Percentiles rank a stretch among this genome's conserved stretches.
Conservation (phyloP, 2,329 filamentous ascomycete genomes). For the Fusarium anguioides region DNA sequence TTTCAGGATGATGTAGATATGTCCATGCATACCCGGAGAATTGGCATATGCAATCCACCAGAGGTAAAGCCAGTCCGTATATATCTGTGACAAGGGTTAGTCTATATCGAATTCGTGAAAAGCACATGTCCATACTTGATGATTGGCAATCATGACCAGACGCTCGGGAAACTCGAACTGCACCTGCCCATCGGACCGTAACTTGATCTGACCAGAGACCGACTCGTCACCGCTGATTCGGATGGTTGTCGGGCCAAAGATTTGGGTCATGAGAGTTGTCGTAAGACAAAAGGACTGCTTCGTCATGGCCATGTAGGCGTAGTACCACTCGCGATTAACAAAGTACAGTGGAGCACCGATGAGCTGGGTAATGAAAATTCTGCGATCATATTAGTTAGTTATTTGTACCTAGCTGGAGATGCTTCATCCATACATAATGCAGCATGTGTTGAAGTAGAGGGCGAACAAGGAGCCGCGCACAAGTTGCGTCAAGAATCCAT, state of each 20-base stretch:
- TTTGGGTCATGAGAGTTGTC: slow-evolving; percentile 82
- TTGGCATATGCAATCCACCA: slow-evolving; percentile 95
- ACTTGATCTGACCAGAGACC: slow-evolving; percentile 78
- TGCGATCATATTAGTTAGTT: slow-evolving; percentile 48
- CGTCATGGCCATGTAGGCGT: slow-evolving; percentile 87
- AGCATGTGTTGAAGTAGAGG: slow-evolving; percentile 64
- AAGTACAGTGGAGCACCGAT: slow-evolving; percentile 81
- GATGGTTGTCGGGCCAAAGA: slow-evolving; percentile 87
- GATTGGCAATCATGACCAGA: slow-evolving; percentile 86
- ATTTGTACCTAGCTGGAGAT: neutral
- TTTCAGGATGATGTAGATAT: slow-evolving; percentile 91
- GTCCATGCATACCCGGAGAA: slow-evolving; percentile 79
- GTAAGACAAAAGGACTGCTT: slow-evolving; percentile 86
- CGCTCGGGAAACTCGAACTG: slow-evolving; percentile 85
- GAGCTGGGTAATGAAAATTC: slow-evolving; percentile 77
- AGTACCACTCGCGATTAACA: slow-evolving; percentile 80
- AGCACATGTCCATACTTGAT: slow-evolving; percentile 68
- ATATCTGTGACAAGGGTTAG: slow-evolving; percentile 63
- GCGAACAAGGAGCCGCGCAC: slow-evolving; percentile 63
- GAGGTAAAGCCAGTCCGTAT: slow-evolving; percentile 91
- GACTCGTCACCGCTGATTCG: slow-evolving; percentile 86
- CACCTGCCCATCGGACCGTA: slow-evolving; percentile 77
- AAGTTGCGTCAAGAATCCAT: slow-evolving; percentile 62
- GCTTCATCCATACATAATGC: slow-evolving; percentile 62
- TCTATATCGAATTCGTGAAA: neutral